Conservation (phyloP, 352 stramenopile genomes). For the Phytophthora macrochlamydospora region DNA sequence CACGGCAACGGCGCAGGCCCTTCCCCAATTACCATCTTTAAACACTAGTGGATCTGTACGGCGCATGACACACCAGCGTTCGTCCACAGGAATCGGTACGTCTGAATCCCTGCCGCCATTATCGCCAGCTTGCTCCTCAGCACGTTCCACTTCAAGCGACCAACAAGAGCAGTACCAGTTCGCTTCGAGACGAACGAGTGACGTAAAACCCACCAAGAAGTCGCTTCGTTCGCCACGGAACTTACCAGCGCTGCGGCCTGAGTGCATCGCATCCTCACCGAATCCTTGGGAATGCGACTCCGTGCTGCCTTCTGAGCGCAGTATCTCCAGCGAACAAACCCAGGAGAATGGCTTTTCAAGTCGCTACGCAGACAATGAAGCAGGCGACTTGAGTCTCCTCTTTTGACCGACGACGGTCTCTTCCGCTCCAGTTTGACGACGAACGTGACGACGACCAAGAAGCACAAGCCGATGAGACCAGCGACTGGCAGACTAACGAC, state of each 20-base stretch:
- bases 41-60: constrained; percentile 11
- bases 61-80: constrained; percentile 16
- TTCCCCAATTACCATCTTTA: constrained; percentile 30
- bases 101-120: constrained; percentile 25
- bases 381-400: constrained; percentile 10
- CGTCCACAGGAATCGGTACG: not conserved
- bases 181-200: constrained; percentile 3
- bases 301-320: constrained; percentile 51
- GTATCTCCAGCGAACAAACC: constrained; percentile 49
- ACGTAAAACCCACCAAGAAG: constrained; percentile 8
- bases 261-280: constrained; percentile 30
- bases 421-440: constrained; percentile 11
- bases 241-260: constrained; percentile 37
- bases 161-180: constrained; percentile 23
- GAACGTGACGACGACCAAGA: constrained; percentile 24
- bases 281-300: constrained; percentile 75
- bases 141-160: constrained; percentile 36
- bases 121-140: constrained; percentile 45
- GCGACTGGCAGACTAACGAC: constrained; percentile 76
- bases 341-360: constrained; percentile 13
- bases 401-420: constrained; percentile 20
- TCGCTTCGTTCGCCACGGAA: constrained; percentile 13
- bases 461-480: constrained; percentile 26
- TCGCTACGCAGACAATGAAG: constrained; percentile 14
- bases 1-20: constrained; percentile 9